Conservation (phyloP, 441 rosid genomes). For the Gossypium davidsonii region DNA sequence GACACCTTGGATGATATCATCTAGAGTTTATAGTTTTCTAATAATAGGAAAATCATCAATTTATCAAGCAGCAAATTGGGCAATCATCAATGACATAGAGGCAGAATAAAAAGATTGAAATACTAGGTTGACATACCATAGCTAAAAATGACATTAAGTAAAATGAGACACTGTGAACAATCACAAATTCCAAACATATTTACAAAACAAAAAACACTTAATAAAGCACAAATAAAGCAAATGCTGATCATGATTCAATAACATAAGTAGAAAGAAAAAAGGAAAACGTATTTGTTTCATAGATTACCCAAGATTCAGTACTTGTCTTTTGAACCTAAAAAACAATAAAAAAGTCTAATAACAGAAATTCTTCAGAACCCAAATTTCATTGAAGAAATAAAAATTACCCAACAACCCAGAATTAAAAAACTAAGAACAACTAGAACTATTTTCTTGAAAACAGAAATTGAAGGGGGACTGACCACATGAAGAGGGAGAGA, state of each 20-base stretch:
- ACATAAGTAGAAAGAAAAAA: not conserved
- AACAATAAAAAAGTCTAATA: not conserved
- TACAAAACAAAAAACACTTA: not conserved
- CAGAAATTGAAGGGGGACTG: not conserved
- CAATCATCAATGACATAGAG: not conserved
- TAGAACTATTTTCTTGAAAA: not conserved
- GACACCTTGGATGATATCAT: not conserved
- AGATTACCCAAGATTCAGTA: not conserved
- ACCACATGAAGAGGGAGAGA: constrained; percentile 97
- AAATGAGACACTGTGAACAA: not conserved
- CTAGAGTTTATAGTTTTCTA: not conserved
- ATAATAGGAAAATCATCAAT: not conserved
- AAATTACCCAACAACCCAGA: not conserved
- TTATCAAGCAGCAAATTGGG: not conserved
- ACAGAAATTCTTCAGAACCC: not conserved
- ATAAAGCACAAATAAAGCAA: not conserved
- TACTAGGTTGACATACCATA: not conserved
- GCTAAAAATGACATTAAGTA: not conserved
- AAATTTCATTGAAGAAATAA: not conserved
- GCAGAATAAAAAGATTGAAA: not conserved
- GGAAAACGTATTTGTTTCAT: not conserved
- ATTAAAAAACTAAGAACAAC: not conserved
- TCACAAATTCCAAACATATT: not conserved
- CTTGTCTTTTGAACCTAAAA: not conserved
- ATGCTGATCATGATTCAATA: not conserved